A percentile compares a stretch with the other conserved stretches of the same genome.
Conservation (phyloP, 2,329 filamentous ascomycete genomes). For the Aureobasidium sp. region DNA sequence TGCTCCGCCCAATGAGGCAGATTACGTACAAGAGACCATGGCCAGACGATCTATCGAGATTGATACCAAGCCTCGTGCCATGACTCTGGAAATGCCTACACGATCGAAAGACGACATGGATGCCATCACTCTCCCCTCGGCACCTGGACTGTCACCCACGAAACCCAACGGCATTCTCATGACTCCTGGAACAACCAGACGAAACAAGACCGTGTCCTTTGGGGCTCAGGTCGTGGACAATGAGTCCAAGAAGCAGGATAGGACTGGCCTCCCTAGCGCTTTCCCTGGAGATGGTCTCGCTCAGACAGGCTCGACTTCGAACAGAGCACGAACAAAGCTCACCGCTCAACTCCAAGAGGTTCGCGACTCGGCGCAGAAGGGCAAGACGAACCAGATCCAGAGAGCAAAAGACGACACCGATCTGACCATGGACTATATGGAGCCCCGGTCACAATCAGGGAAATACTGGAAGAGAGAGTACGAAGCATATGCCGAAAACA, state of each 20-base stretch:
- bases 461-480: constrained; percentile 77
- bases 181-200: constrained; percentile 53
- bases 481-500: constrained; percentile 64
- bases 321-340: constrained; percentile 29
- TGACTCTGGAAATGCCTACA: not conserved
- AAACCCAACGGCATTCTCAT: constrained; percentile 56
- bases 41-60: not conserved
- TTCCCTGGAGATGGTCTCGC: constrained; percentile 31
- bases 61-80: not conserved
- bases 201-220: constrained; percentile 54
- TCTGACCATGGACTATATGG: constrained; percentile 62
- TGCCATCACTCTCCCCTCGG: not conserved
- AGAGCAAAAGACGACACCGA: constrained; percentile 48
- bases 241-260: constrained; percentile 42
- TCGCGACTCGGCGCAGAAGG: constrained; percentile 32
- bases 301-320: not conserved
- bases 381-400: constrained; percentile 24
- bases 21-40: not conserved
- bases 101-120: not conserved
- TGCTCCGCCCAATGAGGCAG: constrained; percentile 40
- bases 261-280: constrained; percentile 41
- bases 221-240: constrained; percentile 51
- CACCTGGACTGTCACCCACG: constrained; percentile 26
- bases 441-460: constrained; percentile 67
- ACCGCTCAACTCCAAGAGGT: constrained; percentile 40